Base-by-base conservation (phyloP, 805 yeast species). In the Ogataea chonburiensis region DNA sequence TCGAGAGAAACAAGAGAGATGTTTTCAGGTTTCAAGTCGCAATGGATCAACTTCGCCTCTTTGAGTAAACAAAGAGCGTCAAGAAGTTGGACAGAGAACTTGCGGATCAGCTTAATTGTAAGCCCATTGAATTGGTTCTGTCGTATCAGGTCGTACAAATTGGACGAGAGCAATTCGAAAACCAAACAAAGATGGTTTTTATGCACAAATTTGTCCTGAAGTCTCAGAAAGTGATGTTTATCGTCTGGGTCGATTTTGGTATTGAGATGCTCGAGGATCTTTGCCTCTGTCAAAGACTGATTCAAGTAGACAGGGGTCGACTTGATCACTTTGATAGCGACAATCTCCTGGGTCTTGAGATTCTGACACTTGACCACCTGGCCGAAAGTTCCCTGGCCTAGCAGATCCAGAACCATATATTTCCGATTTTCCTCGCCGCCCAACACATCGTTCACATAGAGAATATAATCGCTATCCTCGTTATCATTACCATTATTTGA, bases 331-430 rank as follows among this genome's bases (percentile, higher is more conserved):
- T 93, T 93, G 23, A 93, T 94, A 1, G 98, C 98, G 17, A 89
- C 86, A 14, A 91, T 76, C 44, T 86, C 91, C 55, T 87, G 93
- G 29, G 88, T 85, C 30, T 60, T 63, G 44, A 68, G 46, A 50
- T 79, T 75, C 58, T 86, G 95, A 63, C 97, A 91, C 63, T 91
- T 93, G 26, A 89, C 94, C 30, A 93, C 99, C 64, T 93, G 98
- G 7, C 98, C 98, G 69, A 93, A 93, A 1, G 98, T 89, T 3
- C 99, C 99, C 44, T 89, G 91, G 1, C 99, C 99, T 26, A 93
- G 63, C 11, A 93, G 71, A 60, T 91, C 98, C 40, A 93, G 66
- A 5, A 93, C 96, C 53, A 93, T 70, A 57, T 89, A 91, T 55
- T 86, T 84, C 37, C 89, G 70, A 40, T 86, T 89, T 47, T 86